These are phyloP conservation scores for Brassica rapa DNA, from an alignment of 345 rosid genomes.

Conservation along the genomic window DNA sequence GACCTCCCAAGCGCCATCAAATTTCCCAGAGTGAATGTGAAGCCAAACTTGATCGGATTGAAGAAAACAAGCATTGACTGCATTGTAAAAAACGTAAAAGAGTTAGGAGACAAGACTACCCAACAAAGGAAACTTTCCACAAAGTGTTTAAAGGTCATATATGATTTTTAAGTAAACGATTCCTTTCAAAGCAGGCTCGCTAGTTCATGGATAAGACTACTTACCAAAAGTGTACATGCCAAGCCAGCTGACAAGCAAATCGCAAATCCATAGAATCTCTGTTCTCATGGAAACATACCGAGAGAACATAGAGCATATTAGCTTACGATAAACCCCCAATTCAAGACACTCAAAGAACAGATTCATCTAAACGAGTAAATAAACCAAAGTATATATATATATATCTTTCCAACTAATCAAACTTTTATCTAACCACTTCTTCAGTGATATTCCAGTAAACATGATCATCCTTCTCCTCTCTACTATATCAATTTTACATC, in stretches of 20 bases:
- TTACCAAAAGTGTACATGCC: slow-evolving; percentile 81
- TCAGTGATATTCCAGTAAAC: not conserved
- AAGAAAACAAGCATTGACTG: slow-evolving; percentile 98
- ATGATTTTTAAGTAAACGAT: not conserved
- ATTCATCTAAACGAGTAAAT: not conserved
- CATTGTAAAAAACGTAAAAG: not conserved
- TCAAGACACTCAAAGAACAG: not conserved
- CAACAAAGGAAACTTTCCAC: not conserved
- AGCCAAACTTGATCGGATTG: slow-evolving; percentile 85
- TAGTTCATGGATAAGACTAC: slow-evolving; percentile 18
- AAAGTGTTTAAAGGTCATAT: not conserved
- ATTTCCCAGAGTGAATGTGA: slow-evolving; percentile 92
- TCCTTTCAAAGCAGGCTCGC: not conserved
- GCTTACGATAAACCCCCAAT: slow-evolving; percentile 3
- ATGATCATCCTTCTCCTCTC: slow-evolving; percentile 3
- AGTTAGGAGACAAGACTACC: not conserved
- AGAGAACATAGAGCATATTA: slow-evolving; percentile 1
- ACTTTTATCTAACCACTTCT: not conserved
- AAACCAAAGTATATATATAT: not conserved
- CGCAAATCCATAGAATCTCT: slow-evolving; percentile 87
- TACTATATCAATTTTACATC: not conserved
- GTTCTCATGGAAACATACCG: not conserved
- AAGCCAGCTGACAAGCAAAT: slow-evolving; percentile 81
- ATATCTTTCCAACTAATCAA: not conserved
- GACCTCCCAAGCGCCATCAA: slow-evolving; percentile 95